A percentile compares a stretch with the other conserved stretches of the same genome.
Conservation (phyloP, 768 basidiomycete genomes). For the Gymnopilus junonius region DNA sequence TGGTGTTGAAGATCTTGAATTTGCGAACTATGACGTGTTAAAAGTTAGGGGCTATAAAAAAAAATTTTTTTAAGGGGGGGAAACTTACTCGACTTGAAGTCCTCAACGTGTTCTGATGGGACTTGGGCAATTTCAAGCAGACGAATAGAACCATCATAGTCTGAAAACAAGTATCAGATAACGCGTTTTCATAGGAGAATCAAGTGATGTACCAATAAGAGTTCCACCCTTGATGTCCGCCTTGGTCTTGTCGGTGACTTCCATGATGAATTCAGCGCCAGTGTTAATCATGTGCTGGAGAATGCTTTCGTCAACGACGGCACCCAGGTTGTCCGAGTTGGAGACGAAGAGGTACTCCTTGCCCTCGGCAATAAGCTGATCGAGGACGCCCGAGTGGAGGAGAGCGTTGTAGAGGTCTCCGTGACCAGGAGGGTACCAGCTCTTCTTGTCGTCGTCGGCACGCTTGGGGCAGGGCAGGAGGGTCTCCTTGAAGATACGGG, state of each 20-base stretch:
- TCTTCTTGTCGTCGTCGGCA: conserved; percentile 81
- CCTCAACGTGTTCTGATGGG: conserved; percentile 88
- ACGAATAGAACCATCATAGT: conserved; percentile 88
- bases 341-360: conserved; percentile 98
- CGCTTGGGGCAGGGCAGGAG: conserved; percentile 83
- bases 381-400: conserved; percentile 87
- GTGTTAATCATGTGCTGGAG: conserved; percentile 85
- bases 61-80: neutral
- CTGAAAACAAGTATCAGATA: conserved; percentile 23
- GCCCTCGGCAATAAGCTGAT: conserved; percentile 86
- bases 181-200: neutral
- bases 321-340: conserved; percentile 97
- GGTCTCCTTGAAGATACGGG: conserved; percentile 89
- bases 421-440: conserved; percentile 98
- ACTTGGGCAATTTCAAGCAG: conserved; percentile 95
- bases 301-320: conserved; percentile 85
- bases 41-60: neutral
- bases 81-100: conserved; percentile 79
- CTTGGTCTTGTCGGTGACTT: conserved; percentile 97
- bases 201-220: conserved; percentile 57
- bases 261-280: conserved; percentile 88
- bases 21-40: conserved; percentile 60
- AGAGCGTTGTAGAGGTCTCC: conserved; percentile 96
- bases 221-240: conserved; percentile 82
- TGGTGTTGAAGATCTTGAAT: conserved; percentile 94